Evolutionary conservation across 164 flowering plant genomes (phyloP).

Genomic region (Paratinospora sagittata): DNA sequence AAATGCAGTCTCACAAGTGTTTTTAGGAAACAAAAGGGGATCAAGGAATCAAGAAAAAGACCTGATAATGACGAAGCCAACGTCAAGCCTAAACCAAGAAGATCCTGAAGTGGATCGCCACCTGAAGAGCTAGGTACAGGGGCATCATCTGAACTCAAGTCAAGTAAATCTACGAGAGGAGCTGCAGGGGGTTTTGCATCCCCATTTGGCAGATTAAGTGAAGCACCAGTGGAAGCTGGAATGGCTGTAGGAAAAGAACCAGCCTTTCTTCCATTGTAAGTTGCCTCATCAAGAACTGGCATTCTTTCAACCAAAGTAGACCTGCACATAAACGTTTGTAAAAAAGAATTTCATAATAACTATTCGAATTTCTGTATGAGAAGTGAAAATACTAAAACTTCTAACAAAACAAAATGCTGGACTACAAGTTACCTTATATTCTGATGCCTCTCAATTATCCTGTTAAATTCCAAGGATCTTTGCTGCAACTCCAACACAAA

Average conservation of each 20-base stretch:
- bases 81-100: constrained; percentile 71
- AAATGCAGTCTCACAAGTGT: background rate
- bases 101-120: constrained; percentile 81
- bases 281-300: constrained; percentile 98
- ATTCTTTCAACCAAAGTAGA: constrained; percentile 81
- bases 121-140: constrained; percentile 77
- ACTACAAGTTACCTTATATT: constrained; percentile 60
- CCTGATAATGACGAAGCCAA: constrained; percentile 54
- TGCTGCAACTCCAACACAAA: constrained; percentile 93
- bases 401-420: constrained; percentile 3
- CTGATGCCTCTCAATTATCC: constrained; percentile 76
- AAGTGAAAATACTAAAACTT: constrained; percentile 4
- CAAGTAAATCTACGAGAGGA: constrained; percentile 86
- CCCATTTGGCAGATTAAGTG: constrained; percentile 83
- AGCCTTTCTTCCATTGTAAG: constrained; percentile 66
- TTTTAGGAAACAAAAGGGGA: background rate
- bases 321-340: constrained; percentile 36
- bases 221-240: constrained; percentile 46
- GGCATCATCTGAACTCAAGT: constrained; percentile 75
- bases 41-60: constrained; percentile 21
- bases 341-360: background rate
- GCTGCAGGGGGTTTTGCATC: constrained; percentile 65
- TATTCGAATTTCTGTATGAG: background rate
- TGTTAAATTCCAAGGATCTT: constrained; percentile 85
- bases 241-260: constrained; percentile 57